Evolutionary conservation across 2,329 filamentous ascomycete genomes (phyloP), one percentile per base, ranked within the genome.

Genomic region (Colletotrichum kahawae): DNA sequence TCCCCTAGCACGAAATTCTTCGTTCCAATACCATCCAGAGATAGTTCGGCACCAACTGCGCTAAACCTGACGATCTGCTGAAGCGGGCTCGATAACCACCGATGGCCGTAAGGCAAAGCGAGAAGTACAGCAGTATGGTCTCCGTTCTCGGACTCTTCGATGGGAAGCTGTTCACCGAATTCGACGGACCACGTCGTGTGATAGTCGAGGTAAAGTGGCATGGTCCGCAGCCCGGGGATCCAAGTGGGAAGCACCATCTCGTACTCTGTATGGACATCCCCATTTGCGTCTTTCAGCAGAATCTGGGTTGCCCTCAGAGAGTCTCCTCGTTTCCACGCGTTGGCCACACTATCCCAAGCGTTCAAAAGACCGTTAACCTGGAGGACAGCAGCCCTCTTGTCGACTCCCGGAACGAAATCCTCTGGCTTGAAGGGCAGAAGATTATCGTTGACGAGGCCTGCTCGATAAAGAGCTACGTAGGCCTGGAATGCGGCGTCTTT

Each of bases 401-500:
- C 84, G 2, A 88, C 78, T 0, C 82, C 84, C 4, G 83, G 79
- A 5, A 82, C 76, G 10, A 83, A 77, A n/a, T 86, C 85, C 3
- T 86, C 82, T 12, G 85, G 83, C 69, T 82, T 83, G 16, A 89
- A 84, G 10, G 96, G 96, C 54, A 98, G 87, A 0, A 98, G 84
- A 78, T 98, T 89, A 16, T 97, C 91, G 76, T 95, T 95, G 2
- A 98, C 83, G 7, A 98, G 85, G 0, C 93, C 93, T 31, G 90
- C 93, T 9, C 90, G 79, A 80, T 96, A 92, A 0, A 98, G 87
- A 7, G 87, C 87, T 27, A 90, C 84, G 80, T 96, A 98, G 1
- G 95, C 94, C 79, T 95, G 91, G 76, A 98, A 97, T 0, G 95
- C 94, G 1, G 93, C 95, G 82, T 98, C 96, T 80, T 94, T 95